Evolutionary conservation across 2,329 filamentous ascomycete genomes (phyloP).

Genomic region (Talaromyces islandicus): DNA sequence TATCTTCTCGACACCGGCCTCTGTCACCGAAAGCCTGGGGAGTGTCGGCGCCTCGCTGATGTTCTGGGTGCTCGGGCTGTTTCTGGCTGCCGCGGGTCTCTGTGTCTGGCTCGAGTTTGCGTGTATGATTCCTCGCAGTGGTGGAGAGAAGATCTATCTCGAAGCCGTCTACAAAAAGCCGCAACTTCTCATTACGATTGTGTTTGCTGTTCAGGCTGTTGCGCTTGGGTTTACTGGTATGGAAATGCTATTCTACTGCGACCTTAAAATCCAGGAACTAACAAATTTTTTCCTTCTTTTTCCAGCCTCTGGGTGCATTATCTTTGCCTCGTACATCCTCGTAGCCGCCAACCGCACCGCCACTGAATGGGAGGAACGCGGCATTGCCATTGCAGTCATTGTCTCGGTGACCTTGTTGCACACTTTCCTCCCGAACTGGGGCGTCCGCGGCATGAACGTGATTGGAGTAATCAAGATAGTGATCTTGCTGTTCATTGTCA

Average conservation of each 20-base stretch:
- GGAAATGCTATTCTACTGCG: neutral
- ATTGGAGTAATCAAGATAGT: constrained; percentile 43
- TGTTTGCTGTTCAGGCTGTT: constrained; percentile 43
- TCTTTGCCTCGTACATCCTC: constrained; percentile 21
- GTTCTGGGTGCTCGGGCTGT: constrained; percentile 49
- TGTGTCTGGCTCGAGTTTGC: constrained; percentile 45
- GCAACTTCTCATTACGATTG: constrained; percentile 41
- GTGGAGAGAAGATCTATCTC: constrained; percentile 45
- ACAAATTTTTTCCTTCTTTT: neutral
- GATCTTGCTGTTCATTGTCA: constrained; percentile 31
- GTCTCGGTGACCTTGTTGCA: constrained; percentile 37
- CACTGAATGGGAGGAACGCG: constrained; percentile 21
- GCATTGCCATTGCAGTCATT: constrained; percentile 21
- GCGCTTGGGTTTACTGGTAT: constrained; percentile 39
- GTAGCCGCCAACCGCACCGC: constrained; percentile 17
- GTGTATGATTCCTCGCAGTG: constrained; percentile 39
- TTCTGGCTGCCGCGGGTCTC: constrained; percentile 42
- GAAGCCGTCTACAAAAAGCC: constrained; percentile 42
- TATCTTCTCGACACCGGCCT: constrained; percentile 52
- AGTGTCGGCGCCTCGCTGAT: constrained; percentile 50
- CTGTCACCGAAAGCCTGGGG: constrained; percentile 51
- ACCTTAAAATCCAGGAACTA: neutral
- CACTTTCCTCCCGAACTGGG: constrained; percentile 32
- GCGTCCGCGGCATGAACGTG: constrained; percentile 39
- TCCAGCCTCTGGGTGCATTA: constrained; percentile 20